Conservation (phyloP, 2,329 filamentous ascomycete genomes). For the Sarocladium oryzae region DNA sequence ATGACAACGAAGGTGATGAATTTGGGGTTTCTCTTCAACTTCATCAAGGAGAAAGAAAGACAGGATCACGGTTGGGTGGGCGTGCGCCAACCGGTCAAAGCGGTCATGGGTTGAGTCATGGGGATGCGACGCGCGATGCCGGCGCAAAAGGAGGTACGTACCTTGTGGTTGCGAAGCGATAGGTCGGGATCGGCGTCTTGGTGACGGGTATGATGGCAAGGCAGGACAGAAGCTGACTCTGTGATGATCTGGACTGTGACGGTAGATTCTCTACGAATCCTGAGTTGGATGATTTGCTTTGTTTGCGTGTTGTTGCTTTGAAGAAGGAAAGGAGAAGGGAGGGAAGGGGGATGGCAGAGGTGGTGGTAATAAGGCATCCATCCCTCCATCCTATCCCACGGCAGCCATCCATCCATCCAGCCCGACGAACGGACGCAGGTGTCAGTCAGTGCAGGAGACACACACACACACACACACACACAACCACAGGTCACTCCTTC, state of each 20-base stretch:
- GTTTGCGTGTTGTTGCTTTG: conserved; percentile 42
- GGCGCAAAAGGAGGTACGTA: conserved; percentile 18
- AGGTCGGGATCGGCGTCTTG: conserved; percentile 8
- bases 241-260: conserved; percentile 57
- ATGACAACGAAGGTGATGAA: conserved; percentile 17
- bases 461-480: too few species aligned
- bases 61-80: conserved; percentile 13
- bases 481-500: too few species aligned
- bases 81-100: neutral
- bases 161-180: conserved; percentile 9
- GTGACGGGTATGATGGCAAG: conserved; percentile 18
- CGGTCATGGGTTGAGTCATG: conserved; percentile 7
- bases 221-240: conserved; percentile 32
- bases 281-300: conserved; percentile 39
- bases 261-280: conserved; percentile 48
- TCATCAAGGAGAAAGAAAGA: conserved; percentile 16
- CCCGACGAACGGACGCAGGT: neutral
- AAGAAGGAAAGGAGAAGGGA: conserved; percentile 30
- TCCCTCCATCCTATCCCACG: neutral
- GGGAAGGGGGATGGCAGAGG: conserved; percentile 28
- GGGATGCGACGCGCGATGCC: conserved; percentile 8
- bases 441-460: neutral
- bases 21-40: conserved; percentile 17
- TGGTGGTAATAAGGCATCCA: conserved; percentile 14
- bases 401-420: neutral